Conservation (phyloP, 495 filamentous ascomycete genomes). For the Saxispiralis lemnorum region DNA sequence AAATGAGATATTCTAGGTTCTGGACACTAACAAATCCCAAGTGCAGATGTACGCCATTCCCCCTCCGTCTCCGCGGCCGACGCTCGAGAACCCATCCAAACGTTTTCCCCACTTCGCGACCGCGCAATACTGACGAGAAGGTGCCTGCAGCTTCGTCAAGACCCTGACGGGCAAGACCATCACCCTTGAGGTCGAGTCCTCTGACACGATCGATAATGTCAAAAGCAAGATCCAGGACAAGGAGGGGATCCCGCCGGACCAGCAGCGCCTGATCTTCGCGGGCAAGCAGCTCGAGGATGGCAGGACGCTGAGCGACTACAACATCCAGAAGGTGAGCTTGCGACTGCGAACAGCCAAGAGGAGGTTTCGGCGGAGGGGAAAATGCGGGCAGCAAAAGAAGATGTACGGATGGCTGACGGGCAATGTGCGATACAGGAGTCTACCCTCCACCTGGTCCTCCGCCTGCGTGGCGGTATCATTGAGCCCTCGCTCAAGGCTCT, state of each 20-base stretch:
- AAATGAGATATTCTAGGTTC: too few species aligned
- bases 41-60: not conserved
- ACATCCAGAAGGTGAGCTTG: slow-evolving; percentile 86
- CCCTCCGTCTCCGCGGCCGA: not conserved
- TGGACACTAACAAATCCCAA: too few species aligned
- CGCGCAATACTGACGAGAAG: not conserved
- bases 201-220: slow-evolving; percentile 55
- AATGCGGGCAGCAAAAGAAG: not conserved
- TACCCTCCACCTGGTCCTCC: slow-evolving; percentile 95
- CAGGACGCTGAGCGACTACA: slow-evolving; percentile 95
- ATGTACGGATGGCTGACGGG: slow-evolving; percentile 12
- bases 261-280: slow-evolving; percentile 98
- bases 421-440: slow-evolving; percentile 55
- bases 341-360: not conserved
- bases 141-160: slow-evolving; percentile 24
- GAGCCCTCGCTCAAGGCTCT: slow-evolving; percentile 97
- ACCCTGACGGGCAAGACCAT: slow-evolving; percentile 72
- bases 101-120: not conserved
- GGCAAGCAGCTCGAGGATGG: slow-evolving; percentile 99
- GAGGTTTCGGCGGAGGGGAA: not conserved
- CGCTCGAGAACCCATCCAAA: not conserved
- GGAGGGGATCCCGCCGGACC: slow-evolving; percentile 97
- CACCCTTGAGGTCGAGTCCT: slow-evolving; percentile 87
- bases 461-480: slow-evolving; percentile 98
- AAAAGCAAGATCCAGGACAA: slow-evolving; percentile 70